Conservation (phyloP, 106 monocot species). For the Chionographis japonica region DNA sequence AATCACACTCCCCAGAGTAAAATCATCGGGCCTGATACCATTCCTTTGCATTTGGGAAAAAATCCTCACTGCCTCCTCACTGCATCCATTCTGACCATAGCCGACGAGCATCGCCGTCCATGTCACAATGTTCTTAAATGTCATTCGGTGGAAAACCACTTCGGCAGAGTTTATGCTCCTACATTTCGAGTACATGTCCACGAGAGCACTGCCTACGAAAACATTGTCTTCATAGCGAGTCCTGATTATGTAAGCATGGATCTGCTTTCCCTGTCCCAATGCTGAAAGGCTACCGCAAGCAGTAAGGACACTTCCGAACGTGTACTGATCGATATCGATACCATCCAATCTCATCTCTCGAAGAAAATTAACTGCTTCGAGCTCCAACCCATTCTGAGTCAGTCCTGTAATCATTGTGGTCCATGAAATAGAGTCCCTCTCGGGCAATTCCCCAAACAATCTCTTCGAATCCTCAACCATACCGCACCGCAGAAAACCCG, state of each 20-base stretch:
- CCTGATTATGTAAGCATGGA: slow-evolving; percentile 56
- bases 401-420: slow-evolving; percentile 69
- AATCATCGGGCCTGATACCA: slow-evolving; percentile 69
- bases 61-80: slow-evolving; percentile 54
- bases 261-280: slow-evolving; percentile 46
- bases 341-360: slow-evolving; percentile 49
- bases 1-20: slow-evolving; percentile 71
- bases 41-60: slow-evolving; percentile 64
- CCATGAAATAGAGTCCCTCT: slow-evolving; percentile 68
- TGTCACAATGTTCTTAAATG: slow-evolving; percentile 53
- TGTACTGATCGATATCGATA: slow-evolving; percentile 61
- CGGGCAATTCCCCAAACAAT: slow-evolving; percentile 54
- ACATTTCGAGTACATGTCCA: slow-evolving; percentile 88
- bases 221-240: slow-evolving; percentile 45
- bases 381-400: slow-evolving; percentile 32
- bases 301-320: slow-evolving; percentile 68
- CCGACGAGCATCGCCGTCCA: slow-evolving; percentile 93
- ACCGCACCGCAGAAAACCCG: slow-evolving; percentile 54
- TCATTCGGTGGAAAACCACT: slow-evolving; percentile 46
- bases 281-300: slow-evolving; percentile 63
- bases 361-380: slow-evolving; percentile 42
- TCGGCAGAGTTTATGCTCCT: slow-evolving; percentile 38
- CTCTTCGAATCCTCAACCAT: slow-evolving; percentile 56
- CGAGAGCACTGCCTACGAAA: slow-evolving; percentile 76
- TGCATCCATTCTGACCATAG: slow-evolving; percentile 68